These are phyloP conservation scores for Phycomyces nitens DNA, from an alignment of 192 early-diverging fungal genomes.

Conservation along the genomic window DNA sequence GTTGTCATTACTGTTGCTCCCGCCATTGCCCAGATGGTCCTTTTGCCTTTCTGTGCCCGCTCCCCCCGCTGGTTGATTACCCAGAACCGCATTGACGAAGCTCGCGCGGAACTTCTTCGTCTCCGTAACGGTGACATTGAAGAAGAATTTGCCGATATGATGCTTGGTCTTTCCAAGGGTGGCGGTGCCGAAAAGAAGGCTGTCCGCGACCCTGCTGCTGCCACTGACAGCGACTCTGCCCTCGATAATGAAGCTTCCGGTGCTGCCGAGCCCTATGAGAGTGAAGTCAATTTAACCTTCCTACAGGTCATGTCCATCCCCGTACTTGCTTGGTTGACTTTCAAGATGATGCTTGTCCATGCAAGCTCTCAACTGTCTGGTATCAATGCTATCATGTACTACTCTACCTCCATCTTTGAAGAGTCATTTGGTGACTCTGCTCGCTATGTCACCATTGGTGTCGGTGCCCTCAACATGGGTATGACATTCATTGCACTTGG, in stretches of 20 bases:
- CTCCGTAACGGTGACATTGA: slow-evolving; percentile 59
- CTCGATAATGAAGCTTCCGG: slow-evolving; percentile 4
- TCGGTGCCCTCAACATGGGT: slow-evolving; percentile 55
- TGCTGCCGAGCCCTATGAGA: slow-evolving; percentile 8
- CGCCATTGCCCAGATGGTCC: slow-evolving; percentile 52
- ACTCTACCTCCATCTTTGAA: slow-evolving; percentile 62
- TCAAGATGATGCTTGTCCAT: slow-evolving; percentile 60
- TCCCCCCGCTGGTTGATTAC: slow-evolving; percentile 66
- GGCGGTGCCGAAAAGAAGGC: slow-evolving; percentile 7
- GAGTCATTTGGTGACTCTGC: slow-evolving; percentile 49
- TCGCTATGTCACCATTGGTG: slow-evolving; percentile 52
- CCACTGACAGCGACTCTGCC: slow-evolving; percentile 12
- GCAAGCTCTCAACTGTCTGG: slow-evolving; percentile 56
- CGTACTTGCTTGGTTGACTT: slow-evolving; percentile 35
- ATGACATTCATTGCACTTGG: slow-evolving; percentile 53
- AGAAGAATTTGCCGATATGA: slow-evolving; percentile 53
- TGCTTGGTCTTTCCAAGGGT: slow-evolving; percentile 22
- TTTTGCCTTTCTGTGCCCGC: slow-evolving; percentile 62
- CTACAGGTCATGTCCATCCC: slow-evolving; percentile 35
- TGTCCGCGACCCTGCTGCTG: neutral
- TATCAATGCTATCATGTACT: slow-evolving; percentile 66
- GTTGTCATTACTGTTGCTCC: slow-evolving; percentile 45
- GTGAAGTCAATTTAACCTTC: slow-evolving; percentile 28
- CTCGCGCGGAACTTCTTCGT: slow-evolving; percentile 55
- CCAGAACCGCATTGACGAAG: slow-evolving; percentile 53